phyloP scores from a whole-genome alignment of 2,329 filamentous ascomycete species.

The Cladophialophora carrionii region DNA sequence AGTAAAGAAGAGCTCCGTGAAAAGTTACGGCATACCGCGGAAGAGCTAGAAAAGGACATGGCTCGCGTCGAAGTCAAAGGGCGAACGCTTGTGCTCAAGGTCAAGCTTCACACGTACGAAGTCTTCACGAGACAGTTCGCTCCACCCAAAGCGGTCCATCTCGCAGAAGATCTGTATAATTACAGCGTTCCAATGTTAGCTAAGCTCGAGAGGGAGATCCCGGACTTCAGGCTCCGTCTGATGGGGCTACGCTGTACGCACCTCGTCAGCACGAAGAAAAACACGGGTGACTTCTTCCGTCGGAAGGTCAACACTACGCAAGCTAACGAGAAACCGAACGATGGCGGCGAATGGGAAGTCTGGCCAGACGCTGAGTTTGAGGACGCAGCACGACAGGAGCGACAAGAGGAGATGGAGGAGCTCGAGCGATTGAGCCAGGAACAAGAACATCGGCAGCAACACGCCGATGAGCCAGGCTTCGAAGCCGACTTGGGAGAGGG shows the following conservation, averaged over 20 bases:
- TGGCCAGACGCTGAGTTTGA: slow-evolving; percentile 71
- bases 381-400: slow-evolving; percentile 62
- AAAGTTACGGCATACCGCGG: slow-evolving; percentile 78
- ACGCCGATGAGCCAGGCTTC: slow-evolving; percentile 35
- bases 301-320: slow-evolving; percentile 33
- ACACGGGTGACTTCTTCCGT: slow-evolving; percentile 79
- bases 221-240: slow-evolving; percentile 75
- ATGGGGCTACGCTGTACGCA: slow-evolving; percentile 90
- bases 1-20: slow-evolving; percentile 69
- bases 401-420: slow-evolving; percentile 64
- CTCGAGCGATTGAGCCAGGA: slow-evolving; percentile 66
- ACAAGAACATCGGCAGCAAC: slow-evolving; percentile 38
- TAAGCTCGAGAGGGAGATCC: slow-evolving; percentile 82
- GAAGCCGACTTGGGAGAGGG: neutral
- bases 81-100: slow-evolving; percentile 85
- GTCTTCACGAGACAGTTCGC: slow-evolving; percentile 81
- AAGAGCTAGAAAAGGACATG: slow-evolving; percentile 86
- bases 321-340: slow-evolving; percentile 43
- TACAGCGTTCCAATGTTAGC: slow-evolving; percentile 78
- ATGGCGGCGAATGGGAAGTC: slow-evolving; percentile 64
- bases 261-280: slow-evolving; percentile 82
- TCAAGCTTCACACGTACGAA: slow-evolving; percentile 94
- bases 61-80: slow-evolving; percentile 79
- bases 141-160: slow-evolving; percentile 70
- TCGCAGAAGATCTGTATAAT: slow-evolving; percentile 80